These are phyloP conservation scores for Raffaelea ambrosiae DNA, from an alignment of 2,329 filamentous ascomycete genomes.

Conservation along the genomic window DNA sequence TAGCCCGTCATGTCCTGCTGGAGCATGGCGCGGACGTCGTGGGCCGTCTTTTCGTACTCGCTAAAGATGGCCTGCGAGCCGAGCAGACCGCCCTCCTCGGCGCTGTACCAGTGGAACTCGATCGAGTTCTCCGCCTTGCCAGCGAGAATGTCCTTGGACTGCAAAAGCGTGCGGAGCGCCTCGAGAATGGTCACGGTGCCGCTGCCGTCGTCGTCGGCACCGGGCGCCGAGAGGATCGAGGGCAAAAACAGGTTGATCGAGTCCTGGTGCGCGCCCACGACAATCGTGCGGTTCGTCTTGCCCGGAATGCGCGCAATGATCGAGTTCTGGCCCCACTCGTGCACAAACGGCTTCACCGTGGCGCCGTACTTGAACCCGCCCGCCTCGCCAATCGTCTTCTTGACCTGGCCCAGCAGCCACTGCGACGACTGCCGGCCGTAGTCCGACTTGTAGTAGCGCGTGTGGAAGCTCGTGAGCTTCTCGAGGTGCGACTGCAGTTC, in stretches of 20 bases:
- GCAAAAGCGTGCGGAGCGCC: conserved; percentile 72
- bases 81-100: conserved; percentile 79
- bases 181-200: conserved; percentile 93
- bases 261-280: conserved; percentile 90
- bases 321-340: conserved; percentile 82
- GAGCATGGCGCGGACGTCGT: conserved; percentile 88
- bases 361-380: conserved; percentile 61
- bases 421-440: conserved; percentile 76
- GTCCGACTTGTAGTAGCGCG: conserved; percentile 68
- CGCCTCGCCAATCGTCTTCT: conserved; percentile 59
- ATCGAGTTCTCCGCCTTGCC: conserved; percentile 77
- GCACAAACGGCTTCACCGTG: conserved; percentile 63
- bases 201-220: conserved; percentile 91
- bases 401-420: conserved; percentile 74
- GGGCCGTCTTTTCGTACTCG: conserved; percentile 62
- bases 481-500: conserved; percentile 73
- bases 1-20: conserved; percentile 98
- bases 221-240: conserved; percentile 73
- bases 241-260: conserved; percentile 91
- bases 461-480: conserved; percentile 70
- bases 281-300: conserved; percentile 71
- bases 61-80: conserved; percentile 87
- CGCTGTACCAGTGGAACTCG: conserved; percentile 95
- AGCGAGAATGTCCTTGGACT: conserved; percentile 58
- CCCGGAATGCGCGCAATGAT: conserved; percentile 90